These are phyloP conservation scores for Pseudopyrenochaeta lycopersici DNA, from an alignment of 2,329 filamentous ascomycete species.

Conservation along the genomic window DNA sequence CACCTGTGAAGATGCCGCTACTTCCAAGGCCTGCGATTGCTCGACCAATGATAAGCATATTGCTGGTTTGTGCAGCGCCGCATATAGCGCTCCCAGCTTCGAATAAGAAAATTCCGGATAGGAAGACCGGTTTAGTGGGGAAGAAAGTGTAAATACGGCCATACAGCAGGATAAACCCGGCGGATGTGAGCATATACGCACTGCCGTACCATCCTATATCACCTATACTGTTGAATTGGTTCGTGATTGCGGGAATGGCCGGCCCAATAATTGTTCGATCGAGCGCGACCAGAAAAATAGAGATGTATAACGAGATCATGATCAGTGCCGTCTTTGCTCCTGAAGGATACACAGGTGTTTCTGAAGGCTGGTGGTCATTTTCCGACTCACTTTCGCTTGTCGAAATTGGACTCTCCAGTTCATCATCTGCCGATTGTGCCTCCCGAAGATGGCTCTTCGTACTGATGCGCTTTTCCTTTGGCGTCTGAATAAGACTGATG, in stretches of 20 bases:
- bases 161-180: conserved; percentile 54
- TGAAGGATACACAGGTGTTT: conserved; percentile 26
- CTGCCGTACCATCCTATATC: conserved; percentile 57
- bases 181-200: conserved; percentile 51
- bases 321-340: conserved; percentile 37
- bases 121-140: conserved; percentile 59
- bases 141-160: conserved; percentile 60
- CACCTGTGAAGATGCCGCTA: conserved; percentile 44
- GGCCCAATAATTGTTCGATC: conserved; percentile 57
- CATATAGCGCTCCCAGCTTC: conserved; percentile 65
- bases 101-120: conserved; percentile 57
- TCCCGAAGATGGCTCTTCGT: conserved; percentile 19
- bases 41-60: conserved; percentile 41
- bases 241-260: conserved; percentile 57
- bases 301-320: conserved; percentile 42
- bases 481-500: conserved; percentile 9
- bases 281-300: conserved; percentile 44
- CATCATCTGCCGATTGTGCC: conserved; percentile 10
- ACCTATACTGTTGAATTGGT: conserved; percentile 53
- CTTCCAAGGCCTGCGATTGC: conserved; percentile 42
- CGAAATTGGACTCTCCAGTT: not conserved
- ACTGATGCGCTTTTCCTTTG: conserved; percentile 12
- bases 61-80: conserved; percentile 51
- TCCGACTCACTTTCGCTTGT: conserved; percentile 2
- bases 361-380: not conserved